Conservation (phyloP, 2,329 filamentous ascomycete genomes). For the Ophiosphaerella korrae region DNA sequence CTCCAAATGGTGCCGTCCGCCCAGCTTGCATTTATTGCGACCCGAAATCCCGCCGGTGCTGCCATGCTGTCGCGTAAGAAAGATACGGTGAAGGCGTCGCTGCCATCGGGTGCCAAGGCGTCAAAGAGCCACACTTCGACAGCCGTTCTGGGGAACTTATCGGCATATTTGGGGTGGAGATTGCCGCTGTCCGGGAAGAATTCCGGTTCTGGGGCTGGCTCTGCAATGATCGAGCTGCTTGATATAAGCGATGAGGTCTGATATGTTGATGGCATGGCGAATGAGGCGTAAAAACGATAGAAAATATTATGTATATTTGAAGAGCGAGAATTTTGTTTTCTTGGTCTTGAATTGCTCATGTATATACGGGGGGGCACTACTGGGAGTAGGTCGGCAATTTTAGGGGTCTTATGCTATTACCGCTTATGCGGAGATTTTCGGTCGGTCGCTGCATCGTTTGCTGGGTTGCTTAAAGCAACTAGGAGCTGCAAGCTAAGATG, state of each 20-base stretch:
- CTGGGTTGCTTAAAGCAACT: too few species aligned
- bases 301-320: not conserved
- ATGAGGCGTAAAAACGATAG: conserved; percentile 1
- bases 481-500: too few species aligned
- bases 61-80: conserved; percentile 4
- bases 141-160: conserved; percentile 5
- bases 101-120: conserved; percentile 1
- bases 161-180: conserved; percentile 6
- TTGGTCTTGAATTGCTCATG: too few species aligned
- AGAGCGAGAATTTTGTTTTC: not conserved
- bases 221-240: conserved; percentile 3
- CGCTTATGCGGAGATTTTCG: too few species aligned
- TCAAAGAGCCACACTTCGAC: conserved; percentile 9
- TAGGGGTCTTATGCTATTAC: too few species aligned
- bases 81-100: conserved; percentile 7
- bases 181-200: conserved; percentile 9
- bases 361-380: too few species aligned
- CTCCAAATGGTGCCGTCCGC: conserved; percentile 4
- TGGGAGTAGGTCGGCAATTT: too few species aligned
- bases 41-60: conserved; percentile 3
- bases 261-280: conserved; percentile 1
- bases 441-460: too few species aligned
- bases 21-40: conserved; percentile 6
- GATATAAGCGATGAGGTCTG: conserved; percentile 3
- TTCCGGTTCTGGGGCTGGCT: conserved; percentile 2